Evolutionary conservation across 805 yeast species (phyloP).

Genomic region (Barnettozyma botsteinii): DNA sequence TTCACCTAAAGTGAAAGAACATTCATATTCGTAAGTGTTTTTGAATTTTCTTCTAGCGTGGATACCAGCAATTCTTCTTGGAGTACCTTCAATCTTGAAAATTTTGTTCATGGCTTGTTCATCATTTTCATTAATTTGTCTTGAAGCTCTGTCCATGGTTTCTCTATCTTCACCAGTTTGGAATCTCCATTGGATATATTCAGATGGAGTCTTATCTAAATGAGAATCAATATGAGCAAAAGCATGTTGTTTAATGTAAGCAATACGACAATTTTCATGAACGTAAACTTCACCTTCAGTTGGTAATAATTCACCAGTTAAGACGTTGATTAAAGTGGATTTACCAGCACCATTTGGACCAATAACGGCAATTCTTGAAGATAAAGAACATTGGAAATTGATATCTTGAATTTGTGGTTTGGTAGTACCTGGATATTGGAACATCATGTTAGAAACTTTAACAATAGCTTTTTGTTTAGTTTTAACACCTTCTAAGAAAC

Average conservation of each 20-base stretch:
- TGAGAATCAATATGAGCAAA: slow-evolving; percentile 99
- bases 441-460: slow-evolving; percentile 93
- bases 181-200: slow-evolving; percentile 99
- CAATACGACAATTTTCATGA: slow-evolving; percentile 99
- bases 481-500: slow-evolving; percentile 99
- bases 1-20: slow-evolving; percentile 96
- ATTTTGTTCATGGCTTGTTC: slow-evolving; percentile 99
- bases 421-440: slow-evolving; percentile 99
- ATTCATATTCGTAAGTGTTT: slow-evolving; percentile 99
- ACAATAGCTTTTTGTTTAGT: slow-evolving; percentile 99
- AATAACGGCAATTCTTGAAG: slow-evolving; percentile 99
- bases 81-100: slow-evolving; percentile 98
- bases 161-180: slow-evolving; percentile 99
- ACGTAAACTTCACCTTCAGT: slow-evolving; percentile 98
- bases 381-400: slow-evolving; percentile 97
- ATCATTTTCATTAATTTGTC: slow-evolving; percentile 95
- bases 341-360: slow-evolving; percentile 99
- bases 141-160: slow-evolving; percentile 99
- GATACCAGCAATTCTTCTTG: slow-evolving; percentile 94
- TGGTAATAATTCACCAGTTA: slow-evolving; percentile 99
- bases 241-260: slow-evolving; percentile 99
- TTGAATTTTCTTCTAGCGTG: slow-evolving; percentile 99
- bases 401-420: slow-evolving; percentile 91
- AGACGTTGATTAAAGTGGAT: slow-evolving; percentile 96
- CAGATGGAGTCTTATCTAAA: slow-evolving; percentile 99